Evolutionary conservation across 768 basidiomycete species (phyloP), one percentile per base, ranked within the genome.

Genomic region (Tulasnella calospora): DNA sequence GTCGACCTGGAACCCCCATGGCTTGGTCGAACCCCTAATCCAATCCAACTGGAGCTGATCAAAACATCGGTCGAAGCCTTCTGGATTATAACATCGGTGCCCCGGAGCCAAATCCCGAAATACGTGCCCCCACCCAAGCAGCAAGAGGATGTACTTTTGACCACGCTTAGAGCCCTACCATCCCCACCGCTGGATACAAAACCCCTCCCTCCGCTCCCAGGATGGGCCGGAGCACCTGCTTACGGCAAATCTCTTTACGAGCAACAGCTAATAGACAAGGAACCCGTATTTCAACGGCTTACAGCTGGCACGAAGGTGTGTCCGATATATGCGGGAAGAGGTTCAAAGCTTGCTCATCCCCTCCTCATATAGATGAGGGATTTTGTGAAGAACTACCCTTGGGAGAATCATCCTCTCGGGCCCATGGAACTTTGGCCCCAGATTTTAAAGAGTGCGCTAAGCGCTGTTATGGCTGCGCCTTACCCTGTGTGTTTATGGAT

Each of bases 31-130:
- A 70, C 44, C 27, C 44, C 69, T 35, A 35, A 17, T 7, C 57
- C 76, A 35, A 44, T 82, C 40, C 41, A 77, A 51, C 46, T 80
- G 44, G 79, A 81, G 40, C 44, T 82, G n/a, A 78, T 73, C 19
- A 79, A 78, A 69, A 80, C 81, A 27, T 46, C 72, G 40, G 76
- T 82, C 36, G 79, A 81, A 27, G 75, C 61, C 10, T 81, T 73
- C n/a, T 80, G 76, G 75, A 73, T 82, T 23, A 79, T 81, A 72
- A 82, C 80, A 0, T 77, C 82, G 23, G 73, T 80, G 38, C 81
- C 82, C 19, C 71, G 76, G 12, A 74, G 55, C 38, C 33, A 71
- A 36, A 35, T 82, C 27, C 80, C 81, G 13, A 38, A 73, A 27
- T 41, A 75, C 21, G 47, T 41, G 35, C 67, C 78, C 44, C 76